These are phyloP conservation scores for Phaeomoniella chlamydospora DNA, from an alignment of 2,329 filamentous ascomycete genomes.

Conservation along the genomic window DNA sequence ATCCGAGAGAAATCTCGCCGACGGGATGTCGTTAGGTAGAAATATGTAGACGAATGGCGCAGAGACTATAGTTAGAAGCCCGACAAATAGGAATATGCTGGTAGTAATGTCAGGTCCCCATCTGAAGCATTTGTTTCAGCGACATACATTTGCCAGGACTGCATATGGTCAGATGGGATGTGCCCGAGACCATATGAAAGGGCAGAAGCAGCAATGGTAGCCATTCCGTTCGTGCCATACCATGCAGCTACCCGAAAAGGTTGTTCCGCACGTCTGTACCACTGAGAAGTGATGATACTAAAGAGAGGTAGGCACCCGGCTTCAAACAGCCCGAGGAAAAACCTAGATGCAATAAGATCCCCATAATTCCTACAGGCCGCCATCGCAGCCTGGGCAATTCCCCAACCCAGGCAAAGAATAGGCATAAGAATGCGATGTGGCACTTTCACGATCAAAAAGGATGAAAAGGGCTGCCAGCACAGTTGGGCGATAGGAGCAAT, in stretches of 20 bases:
- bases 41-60: slow-evolving; percentile 44
- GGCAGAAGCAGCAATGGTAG: slow-evolving; percentile 41
- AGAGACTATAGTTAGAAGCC: slow-evolving; percentile 43
- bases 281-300: slow-evolving; percentile 28
- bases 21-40: slow-evolving; percentile 44
- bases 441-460: slow-evolving; percentile 45
- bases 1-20: slow-evolving; percentile 32
- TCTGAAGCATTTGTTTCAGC: not conserved
- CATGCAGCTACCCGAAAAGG: slow-evolving; percentile 49
- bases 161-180: slow-evolving; percentile 28
- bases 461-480: slow-evolving; percentile 46
- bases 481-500: slow-evolving; percentile 47
- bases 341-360: slow-evolving; percentile 31
- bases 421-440: slow-evolving; percentile 47
- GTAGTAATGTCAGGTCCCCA: slow-evolving; percentile 6
- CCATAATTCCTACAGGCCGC: slow-evolving; percentile 30
- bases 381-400: slow-evolving; percentile 32
- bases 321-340: slow-evolving; percentile 39
- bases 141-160: slow-evolving; percentile 35
- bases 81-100: slow-evolving; percentile 46
- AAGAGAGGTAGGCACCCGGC: slow-evolving; percentile 34
- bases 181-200: slow-evolving; percentile 44
- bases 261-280: slow-evolving; percentile 41
- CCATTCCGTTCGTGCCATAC: slow-evolving; percentile 48
- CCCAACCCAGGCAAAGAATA: slow-evolving; percentile 30